These are phyloP conservation scores for Berberis vulgaris DNA, from an alignment of 164 flowering plant genomes.

Conservation along the genomic window DNA sequence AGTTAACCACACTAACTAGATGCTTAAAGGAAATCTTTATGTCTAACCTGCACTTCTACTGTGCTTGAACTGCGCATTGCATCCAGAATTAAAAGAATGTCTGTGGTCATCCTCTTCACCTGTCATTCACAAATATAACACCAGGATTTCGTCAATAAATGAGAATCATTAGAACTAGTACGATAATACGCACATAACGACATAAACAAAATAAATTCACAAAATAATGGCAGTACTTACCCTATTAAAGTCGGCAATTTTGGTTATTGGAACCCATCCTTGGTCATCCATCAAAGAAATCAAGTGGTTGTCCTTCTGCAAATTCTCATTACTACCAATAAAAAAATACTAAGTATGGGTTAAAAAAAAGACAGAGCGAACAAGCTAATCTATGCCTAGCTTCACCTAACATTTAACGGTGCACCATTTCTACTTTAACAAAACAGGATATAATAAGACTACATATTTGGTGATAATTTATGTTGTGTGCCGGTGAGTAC, in stretches of 20 bases:
- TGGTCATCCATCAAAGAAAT: conserved; percentile 70
- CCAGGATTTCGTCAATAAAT: background rate
- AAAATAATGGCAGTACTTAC: conserved; percentile 26
- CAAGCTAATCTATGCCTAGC: no score
- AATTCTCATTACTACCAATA: conserved; percentile 72
- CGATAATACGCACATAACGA: background rate
- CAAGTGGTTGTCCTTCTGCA: conserved; percentile 61
- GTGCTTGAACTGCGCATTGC: conserved; percentile 51
- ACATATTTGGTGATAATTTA: no score
- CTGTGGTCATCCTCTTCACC: conserved; percentile 73
- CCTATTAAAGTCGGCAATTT: conserved; percentile 76
- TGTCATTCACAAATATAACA: conserved; percentile 18
- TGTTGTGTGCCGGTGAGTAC: no score
- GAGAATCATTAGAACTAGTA: no score
- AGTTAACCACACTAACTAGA: background rate
- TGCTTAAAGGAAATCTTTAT: background rate
- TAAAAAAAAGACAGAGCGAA: background rate
- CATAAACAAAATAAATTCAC: background rate
- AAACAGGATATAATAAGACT: no score
- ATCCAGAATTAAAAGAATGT: conserved; percentile 65
- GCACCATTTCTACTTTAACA: no score
- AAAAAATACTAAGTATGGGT: background rate
- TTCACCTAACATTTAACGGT: no score
- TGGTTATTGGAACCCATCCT: conserved; percentile 81
- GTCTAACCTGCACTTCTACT: conserved; percentile 75